Evolutionary conservation across 176 grass and related monocot genomes (phyloP).

Genomic region (Pontederia paniculata): DNA sequence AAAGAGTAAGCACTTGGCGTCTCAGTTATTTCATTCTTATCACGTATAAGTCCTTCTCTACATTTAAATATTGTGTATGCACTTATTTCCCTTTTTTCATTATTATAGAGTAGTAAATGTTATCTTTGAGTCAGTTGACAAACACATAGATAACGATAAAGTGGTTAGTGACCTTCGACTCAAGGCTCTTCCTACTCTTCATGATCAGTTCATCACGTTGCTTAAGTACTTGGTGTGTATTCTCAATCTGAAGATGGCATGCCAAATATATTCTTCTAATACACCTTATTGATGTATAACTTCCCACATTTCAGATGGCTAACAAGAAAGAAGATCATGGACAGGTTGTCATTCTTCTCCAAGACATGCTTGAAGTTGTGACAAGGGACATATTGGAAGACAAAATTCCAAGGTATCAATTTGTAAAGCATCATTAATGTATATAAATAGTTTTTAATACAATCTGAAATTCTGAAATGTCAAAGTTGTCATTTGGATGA

Average conservation of each 20-base stretch:
- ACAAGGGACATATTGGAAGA: conserved; percentile 97
- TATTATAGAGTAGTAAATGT: conserved; percentile 55
- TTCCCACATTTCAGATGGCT: conserved; percentile 32
- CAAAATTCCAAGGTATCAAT: conserved; percentile 46
- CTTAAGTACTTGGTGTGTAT: conserved; percentile 63
- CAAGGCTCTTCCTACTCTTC: conserved; percentile 59
- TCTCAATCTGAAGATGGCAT: neutral
- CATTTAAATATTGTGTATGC: conserved; percentile 14
- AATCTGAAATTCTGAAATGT: neutral
- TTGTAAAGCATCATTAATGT: neutral
- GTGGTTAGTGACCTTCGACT: conserved; percentile 58
- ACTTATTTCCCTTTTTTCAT: conserved; percentile 8
- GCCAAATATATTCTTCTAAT: no score
- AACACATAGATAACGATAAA: conserved; percentile 29
- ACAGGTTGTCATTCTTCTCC: conserved; percentile 66
- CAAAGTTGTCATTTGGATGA: no score
- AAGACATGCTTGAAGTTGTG: conserved; percentile 95
- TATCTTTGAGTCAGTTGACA: conserved; percentile 66
- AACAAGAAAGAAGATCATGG: conserved; percentile 52
- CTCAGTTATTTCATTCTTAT: conserved; percentile 7
- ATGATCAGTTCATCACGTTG: conserved; percentile 47
- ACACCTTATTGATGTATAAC: neutral
- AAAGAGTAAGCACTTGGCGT: conserved; percentile 35
- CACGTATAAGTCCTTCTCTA: neutral
- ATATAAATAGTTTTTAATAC: neutral